These are phyloP conservation scores for Epicoccum nigrum DNA, from an alignment of 2,329 filamentous ascomycete genomes.

Conservation along the genomic window DNA sequence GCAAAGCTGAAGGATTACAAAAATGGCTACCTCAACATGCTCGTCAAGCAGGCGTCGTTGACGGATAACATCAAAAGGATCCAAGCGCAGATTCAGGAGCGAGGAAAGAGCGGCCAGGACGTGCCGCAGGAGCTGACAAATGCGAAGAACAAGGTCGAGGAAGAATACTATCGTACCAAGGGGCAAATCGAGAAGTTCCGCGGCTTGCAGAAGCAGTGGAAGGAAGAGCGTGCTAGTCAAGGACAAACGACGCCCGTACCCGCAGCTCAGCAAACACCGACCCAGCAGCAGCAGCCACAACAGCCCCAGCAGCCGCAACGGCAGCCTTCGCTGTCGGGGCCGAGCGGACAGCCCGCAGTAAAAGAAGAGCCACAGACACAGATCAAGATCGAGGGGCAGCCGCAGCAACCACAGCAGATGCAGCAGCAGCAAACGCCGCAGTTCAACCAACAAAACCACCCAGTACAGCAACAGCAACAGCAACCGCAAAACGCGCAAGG, in stretches of 20 bases:
- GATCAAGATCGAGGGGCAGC: conserved; percentile 44
- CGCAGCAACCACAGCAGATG: conserved; percentile 23
- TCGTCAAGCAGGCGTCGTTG: conserved; percentile 41
- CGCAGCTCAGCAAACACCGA: conserved; percentile 27
- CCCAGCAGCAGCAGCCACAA: conserved; percentile 30
- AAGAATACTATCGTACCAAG: conserved; percentile 38
- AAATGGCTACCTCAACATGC: conserved; percentile 43
- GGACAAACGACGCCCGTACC: conserved; percentile 33
- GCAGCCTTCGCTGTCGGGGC: conserved; percentile 38
- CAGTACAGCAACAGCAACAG: conserved; percentile 26
- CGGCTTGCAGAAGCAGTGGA: conserved; percentile 42
- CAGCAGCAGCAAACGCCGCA: conserved; percentile 28
- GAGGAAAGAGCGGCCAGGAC: conserved; percentile 41
- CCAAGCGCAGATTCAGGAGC: conserved; percentile 37
- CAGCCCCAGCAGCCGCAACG: conserved; percentile 35
- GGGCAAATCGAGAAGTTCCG: conserved; percentile 46
- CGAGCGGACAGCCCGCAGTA: conserved; percentile 31
- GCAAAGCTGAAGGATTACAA: conserved; percentile 45
- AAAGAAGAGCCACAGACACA: conserved; percentile 45
- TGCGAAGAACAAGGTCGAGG: conserved; percentile 37
- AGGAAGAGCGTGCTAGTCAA: conserved; percentile 43
- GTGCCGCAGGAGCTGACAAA: conserved; percentile 37
- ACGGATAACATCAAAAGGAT: conserved; percentile 36
- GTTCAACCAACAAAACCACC: conserved; percentile 30
- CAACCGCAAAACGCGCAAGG: conserved; percentile 15